A percentile compares a stretch with the other conserved stretches of the same genome.
These are phyloP conservation scores for Ceratobasidium sp. DNA, from an alignment of 1,284 basidiomycete genomes.

Conservation along the genomic window DNA sequence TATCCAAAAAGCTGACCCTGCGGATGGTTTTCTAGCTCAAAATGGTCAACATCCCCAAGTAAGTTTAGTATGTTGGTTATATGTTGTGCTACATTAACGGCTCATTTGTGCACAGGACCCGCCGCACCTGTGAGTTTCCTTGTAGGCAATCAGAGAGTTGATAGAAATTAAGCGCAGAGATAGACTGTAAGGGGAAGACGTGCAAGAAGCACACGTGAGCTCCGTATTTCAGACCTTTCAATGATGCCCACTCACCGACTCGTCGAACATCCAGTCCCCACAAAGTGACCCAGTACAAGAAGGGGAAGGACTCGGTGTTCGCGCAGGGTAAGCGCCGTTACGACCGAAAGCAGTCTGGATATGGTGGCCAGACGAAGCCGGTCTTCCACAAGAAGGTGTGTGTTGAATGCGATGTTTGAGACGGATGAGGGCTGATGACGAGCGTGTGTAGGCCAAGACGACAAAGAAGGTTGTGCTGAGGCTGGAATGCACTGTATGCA, in stretches of 20 bases:
- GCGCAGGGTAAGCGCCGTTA: slow-evolving; percentile 99
- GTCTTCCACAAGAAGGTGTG: slow-evolving; percentile 99
- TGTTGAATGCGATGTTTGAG: slow-evolving; percentile 42
- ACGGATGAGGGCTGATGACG: slow-evolving; percentile 21
- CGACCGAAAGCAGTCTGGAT: slow-evolving; percentile 98
- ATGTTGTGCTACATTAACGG: slow-evolving; percentile 24
- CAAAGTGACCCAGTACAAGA: slow-evolving; percentile 99
- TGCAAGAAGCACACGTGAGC: slow-evolving; percentile 99
- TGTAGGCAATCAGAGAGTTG: slow-evolving; percentile 23
- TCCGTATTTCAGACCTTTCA: neutral
- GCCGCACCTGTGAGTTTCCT: slow-evolving; percentile 80
- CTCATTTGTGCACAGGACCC: slow-evolving; percentile 64
- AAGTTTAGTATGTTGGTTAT: slow-evolving; percentile 53
- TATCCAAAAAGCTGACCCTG: neutral
- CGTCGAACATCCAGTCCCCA: slow-evolving; percentile 69
- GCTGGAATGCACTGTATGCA: slow-evolving; percentile 98
- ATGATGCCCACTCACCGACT: neutral
- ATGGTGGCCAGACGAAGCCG: slow-evolving; percentile 99
- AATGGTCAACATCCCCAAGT: slow-evolving; percentile 95
- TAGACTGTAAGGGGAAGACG: slow-evolving; percentile 97
- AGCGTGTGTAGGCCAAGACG: slow-evolving; percentile 77
- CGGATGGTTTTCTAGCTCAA: slow-evolving; percentile 52
- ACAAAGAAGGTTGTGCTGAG: slow-evolving; percentile 99
- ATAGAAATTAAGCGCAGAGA: slow-evolving; percentile 44
- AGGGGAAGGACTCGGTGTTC: slow-evolving; percentile 95